Conservation (phyloP, 1,284 basidiomycete genomes). For the Apiotrichum brassicae region DNA sequence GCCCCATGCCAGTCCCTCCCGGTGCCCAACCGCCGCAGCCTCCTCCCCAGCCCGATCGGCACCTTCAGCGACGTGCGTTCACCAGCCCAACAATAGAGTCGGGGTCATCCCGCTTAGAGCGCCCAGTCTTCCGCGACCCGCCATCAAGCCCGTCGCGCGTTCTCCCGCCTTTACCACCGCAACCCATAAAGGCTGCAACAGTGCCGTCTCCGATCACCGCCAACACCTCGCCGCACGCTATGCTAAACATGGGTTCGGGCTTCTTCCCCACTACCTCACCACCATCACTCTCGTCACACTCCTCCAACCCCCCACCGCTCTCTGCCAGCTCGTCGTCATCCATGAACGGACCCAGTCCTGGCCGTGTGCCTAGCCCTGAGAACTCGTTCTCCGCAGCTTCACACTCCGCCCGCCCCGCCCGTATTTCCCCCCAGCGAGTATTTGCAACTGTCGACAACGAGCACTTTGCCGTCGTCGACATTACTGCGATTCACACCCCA, state of each 20-base stretch:
- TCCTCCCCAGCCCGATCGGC: constrained; percentile 41
- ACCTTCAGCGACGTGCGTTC: constrained; percentile 27
- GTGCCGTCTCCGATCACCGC: constrained; percentile 3
- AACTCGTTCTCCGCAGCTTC: constrained; percentile 14
- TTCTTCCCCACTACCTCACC: not conserved
- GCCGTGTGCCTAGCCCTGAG: constrained; percentile 35
- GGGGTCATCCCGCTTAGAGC: not conserved
- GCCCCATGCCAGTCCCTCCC: constrained; percentile 4
- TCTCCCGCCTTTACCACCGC: constrained; percentile 30
- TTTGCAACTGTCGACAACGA: constrained; percentile 73
- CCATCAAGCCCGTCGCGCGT: constrained; percentile 30
- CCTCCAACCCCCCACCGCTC: not conserved
- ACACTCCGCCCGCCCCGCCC: constrained; percentile 15
- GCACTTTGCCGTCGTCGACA: constrained; percentile 68
- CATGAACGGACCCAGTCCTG: constrained; percentile 3
- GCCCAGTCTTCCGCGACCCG: constrained; percentile 2
- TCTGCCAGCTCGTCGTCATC: constrained; percentile 1
- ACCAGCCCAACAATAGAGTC: constrained; percentile 24
- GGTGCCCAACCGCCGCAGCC: constrained; percentile 29
- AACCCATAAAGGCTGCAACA: constrained; percentile 7
- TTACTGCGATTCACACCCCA: constrained; percentile 62
- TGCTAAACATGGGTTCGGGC: not conserved
- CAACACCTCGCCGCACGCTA: not conserved
- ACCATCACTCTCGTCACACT: not conserved
- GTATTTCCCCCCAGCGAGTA: constrained; percentile 19